Base-by-base conservation (phyloP, 2,329 filamentous ascomycete species). In the Echinosphaeria canescens region DNA sequence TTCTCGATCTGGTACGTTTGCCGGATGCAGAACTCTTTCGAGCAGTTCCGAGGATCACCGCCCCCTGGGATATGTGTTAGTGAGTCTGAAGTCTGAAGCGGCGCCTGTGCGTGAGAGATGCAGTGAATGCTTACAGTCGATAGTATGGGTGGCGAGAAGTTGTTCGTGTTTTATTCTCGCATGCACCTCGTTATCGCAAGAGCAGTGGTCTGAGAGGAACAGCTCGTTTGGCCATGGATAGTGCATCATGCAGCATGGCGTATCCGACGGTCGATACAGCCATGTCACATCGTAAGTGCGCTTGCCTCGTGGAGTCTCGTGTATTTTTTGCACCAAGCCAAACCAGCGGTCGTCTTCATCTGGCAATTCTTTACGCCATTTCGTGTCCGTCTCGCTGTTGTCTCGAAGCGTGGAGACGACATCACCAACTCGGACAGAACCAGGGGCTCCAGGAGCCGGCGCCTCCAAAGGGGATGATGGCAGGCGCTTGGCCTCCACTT, bases 121-220 rank as follows among this genome's bases (percentile, higher is more conserved):
- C n/a, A n/a, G n/a, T n/a, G n/a, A n/a, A n/a, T n/a, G n/a, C n/a
- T n/a, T n/a, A n/a, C 65, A 71, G 32, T 63, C 54, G 0, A 84
- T 57, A 0, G 53, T 34, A 22, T 75, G 61, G 2, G 60, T 61
- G 1, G 53, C 55, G 0, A 67, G 38, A 1, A 82, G 51, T 18
- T 79, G 59, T 0, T 57, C 44, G 2, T 59, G 54, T 0, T 51
- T 35, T 3, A 79, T 52, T 15, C 56, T 54, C 0, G 48, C 30
- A 1, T 30, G 30, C 0, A 23, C 25, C 7, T 34, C 40, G 12
- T 62, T 52, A 0, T 50, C 42, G 33, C 79, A 88, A 2, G 71
- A 75, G 46, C 80, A 85, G 31, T 82, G 68, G 27, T 81, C 65
- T 0, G 71, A 79, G 0, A 85, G 46, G 33, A 88, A 88, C 0